phyloP scores from a whole-genome alignment of 352 stramenopile genomes.

The Globisporangium sylvaticum region DNA sequence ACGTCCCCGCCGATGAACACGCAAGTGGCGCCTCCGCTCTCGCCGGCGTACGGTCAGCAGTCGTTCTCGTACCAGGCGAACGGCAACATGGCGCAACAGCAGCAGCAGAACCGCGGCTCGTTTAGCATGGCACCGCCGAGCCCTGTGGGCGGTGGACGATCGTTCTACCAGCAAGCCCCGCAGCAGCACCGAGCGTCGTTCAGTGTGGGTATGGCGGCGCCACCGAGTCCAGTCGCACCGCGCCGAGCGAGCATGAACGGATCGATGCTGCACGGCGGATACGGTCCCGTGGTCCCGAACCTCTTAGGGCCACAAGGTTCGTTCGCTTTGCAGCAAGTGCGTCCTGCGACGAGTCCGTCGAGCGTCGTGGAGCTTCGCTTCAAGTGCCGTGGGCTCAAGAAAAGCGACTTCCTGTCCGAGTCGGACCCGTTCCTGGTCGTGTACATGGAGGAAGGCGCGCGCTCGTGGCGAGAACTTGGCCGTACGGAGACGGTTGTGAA shows the following conservation, averaged over 20 bases:
- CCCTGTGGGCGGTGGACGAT: conserved; percentile 6
- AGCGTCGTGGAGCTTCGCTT: conserved; percentile 69
- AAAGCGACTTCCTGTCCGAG: conserved; percentile 60
- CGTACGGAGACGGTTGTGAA: conserved; percentile 78
- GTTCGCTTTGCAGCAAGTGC: conserved; percentile 1
- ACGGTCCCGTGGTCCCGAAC: conserved; percentile 31
- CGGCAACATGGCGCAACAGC: conserved; percentile 2
- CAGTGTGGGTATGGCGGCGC: background rate
- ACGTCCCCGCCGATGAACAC: background rate
- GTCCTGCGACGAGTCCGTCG: conserved; percentile 20
- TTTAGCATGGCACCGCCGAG: conserved; percentile 11
- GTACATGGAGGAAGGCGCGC: conserved; percentile 53
- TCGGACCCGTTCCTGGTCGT: conserved; percentile 75
- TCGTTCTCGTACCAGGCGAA: conserved; percentile 5
- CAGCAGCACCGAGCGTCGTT: conserved; percentile 1
- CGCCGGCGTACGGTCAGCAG: conserved; percentile 10
- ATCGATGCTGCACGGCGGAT: conserved; percentile 37
- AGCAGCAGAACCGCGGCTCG: conserved; percentile 14
- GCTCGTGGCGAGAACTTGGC: conserved; percentile 62
- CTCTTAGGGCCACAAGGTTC: conserved; percentile 11
- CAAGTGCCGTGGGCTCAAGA: conserved; percentile 69
- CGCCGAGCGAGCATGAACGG: background rate
- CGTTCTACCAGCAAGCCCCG: conserved; percentile 9
- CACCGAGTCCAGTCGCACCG: background rate
- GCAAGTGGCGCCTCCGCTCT: background rate